Evolutionary conservation across 23 red algal species (phyloP).

Genomic region (Pyropia haitanensis): DNA sequence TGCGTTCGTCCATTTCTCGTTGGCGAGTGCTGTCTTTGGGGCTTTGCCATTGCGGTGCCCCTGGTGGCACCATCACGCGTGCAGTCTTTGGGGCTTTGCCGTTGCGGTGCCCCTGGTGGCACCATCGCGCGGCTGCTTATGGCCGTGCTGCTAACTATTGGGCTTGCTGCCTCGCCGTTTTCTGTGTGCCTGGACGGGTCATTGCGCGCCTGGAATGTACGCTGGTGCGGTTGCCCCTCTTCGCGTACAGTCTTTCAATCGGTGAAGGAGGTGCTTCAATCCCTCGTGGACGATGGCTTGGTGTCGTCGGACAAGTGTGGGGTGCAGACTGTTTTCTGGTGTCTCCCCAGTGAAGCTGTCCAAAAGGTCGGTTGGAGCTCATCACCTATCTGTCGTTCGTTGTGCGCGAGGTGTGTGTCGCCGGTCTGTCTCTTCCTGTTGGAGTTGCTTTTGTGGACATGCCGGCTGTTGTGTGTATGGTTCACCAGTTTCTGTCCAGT

Average conservation of each 20-base stretch:
- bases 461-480: no score
- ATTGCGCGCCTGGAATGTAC: neutral
- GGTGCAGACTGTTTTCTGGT: slow-evolving; percentile 93
- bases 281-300: slow-evolving; percentile 88
- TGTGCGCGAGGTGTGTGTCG: no score
- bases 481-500: no score
- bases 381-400: no score
- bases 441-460: no score
- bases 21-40: no score
- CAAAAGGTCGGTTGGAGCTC: slow-evolving; percentile 33
- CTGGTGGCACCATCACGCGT: neutral
- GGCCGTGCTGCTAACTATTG: neutral
- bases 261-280: slow-evolving; percentile 92
- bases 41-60: neutral
- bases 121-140: neutral
- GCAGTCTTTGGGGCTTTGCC: no score
- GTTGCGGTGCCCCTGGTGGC: neutral
- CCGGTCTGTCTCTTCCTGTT: no score
- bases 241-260: slow-evolving; percentile 47
- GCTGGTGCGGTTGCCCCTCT: neutral
- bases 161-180: neutral
- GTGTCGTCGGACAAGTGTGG: slow-evolving; percentile 94
- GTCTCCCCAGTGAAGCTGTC: slow-evolving; percentile 75
- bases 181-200: neutral
- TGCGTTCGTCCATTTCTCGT: neutral